Evolutionary conservation across 306 rosid species (phyloP).

Genomic region (Parietaria judaica): DNA sequence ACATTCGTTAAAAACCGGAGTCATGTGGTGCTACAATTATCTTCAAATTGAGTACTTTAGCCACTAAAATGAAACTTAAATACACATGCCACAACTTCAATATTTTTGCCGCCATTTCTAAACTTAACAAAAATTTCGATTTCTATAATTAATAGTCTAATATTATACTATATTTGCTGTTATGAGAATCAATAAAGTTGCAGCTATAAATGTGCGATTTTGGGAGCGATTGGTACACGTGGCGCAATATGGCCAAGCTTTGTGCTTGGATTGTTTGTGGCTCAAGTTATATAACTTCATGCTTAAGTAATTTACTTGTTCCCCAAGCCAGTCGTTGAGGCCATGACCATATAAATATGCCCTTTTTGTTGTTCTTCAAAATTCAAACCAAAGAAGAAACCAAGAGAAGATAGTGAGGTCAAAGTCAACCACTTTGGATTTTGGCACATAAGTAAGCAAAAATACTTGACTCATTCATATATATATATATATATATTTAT

Average conservation of each 20-base stretch:
- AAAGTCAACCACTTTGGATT: slow-evolving; percentile 1
- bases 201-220: background rate
- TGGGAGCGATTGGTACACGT: background rate
- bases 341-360: background rate
- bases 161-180: no score
- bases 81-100: no score
- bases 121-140: no score
- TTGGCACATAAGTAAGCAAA: slow-evolving; percentile 3
- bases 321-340: background rate
- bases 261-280: slow-evolving; percentile 8
- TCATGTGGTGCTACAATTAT: no score
- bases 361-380: background rate
- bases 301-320: background rate
- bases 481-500: no score
- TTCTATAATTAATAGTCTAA: no score
- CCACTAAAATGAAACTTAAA: no score
- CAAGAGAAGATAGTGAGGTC: background rate
- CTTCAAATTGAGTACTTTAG: no score
- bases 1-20: no score
- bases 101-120: no score
- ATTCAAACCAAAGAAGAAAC: background rate
- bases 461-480: no score
- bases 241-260: background rate
- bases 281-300: background rate
- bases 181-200: background rate